phyloP scores from a whole-genome alignment of 164 flowering plant species.

The Amborella trichopoda region DNA sequence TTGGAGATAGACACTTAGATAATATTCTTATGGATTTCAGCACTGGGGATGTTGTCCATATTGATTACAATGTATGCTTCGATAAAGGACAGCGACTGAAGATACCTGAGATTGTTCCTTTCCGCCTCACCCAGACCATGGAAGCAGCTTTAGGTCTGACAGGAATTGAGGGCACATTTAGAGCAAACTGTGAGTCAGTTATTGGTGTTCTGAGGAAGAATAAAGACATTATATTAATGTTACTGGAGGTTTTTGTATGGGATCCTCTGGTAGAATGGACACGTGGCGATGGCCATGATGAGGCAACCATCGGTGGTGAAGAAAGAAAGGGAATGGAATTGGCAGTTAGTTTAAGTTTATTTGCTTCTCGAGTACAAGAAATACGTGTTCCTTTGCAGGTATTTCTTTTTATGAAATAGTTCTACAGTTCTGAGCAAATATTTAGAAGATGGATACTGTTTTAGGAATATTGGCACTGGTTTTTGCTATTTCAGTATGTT shows the following conservation, averaged over 20 bases:
- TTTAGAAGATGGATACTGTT: no score
- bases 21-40: constrained; percentile 85
- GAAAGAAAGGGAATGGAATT: constrained; percentile 99
- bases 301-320: constrained; percentile 94
- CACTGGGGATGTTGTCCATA: constrained; percentile 87
- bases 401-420: constrained; percentile 4
- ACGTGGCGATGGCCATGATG: constrained; percentile 93
- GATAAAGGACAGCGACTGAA: constrained; percentile 91
- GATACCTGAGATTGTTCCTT: constrained; percentile 96
- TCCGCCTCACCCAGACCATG: constrained; percentile 90
- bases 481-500: no score
- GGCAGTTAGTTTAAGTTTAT: constrained; percentile 95
- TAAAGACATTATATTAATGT: constrained; percentile 80
- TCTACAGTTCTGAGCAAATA: no score
- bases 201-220: constrained; percentile 70
- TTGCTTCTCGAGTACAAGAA: constrained; percentile 98
- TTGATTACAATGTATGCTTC: constrained; percentile 95
- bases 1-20: constrained; percentile 97
- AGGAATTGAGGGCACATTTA: constrained; percentile 82
- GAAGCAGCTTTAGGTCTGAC: constrained; percentile 94
- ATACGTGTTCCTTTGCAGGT: constrained; percentile 98
- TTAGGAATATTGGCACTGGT: no score
- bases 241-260: constrained; percentile 92
- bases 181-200: constrained; percentile 91
- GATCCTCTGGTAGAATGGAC: constrained; percentile 99